Percentiles rank a stretch among this genome's conserved stretches.
These are phyloP conservation scores for Claviceps sp. DNA, from an alignment of 2,329 filamentous ascomycete species.

Conservation along the genomic window DNA sequence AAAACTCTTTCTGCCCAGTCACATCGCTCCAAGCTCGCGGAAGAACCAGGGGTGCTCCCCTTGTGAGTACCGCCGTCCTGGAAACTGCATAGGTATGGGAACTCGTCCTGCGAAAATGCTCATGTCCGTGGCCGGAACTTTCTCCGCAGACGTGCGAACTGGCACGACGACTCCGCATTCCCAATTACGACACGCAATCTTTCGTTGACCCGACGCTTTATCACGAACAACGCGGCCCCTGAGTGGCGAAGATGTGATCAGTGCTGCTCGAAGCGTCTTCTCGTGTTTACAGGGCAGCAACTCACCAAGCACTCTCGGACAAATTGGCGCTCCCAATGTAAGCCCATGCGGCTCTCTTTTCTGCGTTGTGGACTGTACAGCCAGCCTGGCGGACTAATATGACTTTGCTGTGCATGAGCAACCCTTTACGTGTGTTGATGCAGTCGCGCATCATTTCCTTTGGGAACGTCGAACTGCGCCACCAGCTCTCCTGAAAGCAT, in stretches of 20 bases:
- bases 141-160: conserved; percentile 20
- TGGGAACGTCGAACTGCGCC: conserved; percentile 57
- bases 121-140: conserved; percentile 10
- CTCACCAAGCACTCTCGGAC: conserved; percentile 84
- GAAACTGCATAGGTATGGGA: conserved; percentile 51
- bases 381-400: conserved; percentile 32
- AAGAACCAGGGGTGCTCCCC: conserved; percentile 31
- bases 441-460: conserved; percentile 60
- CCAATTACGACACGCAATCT: conserved; percentile 83
- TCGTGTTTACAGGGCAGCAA: conserved; percentile 6
- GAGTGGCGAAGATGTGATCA: conserved; percentile 4
- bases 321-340: conserved; percentile 89
- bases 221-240: conserved; percentile 72
- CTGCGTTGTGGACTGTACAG: background rate
- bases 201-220: conserved; percentile 50
- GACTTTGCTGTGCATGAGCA: conserved; percentile 85
- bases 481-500: conserved; percentile 63
- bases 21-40: conserved; percentile 11
- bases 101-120: conserved; percentile 39
- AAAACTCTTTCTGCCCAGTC: too few species aligned
- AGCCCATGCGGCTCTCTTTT: conserved; percentile 44
- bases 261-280: background rate
- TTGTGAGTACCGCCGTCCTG: conserved; percentile 36
- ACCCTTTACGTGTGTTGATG: conserved; percentile 51
- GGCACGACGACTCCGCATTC: conserved; percentile 81